These are phyloP conservation scores for Pseudocercospora fijiensis DNA, from an alignment of 2,329 filamentous ascomycete species.

Conservation along the genomic window DNA sequence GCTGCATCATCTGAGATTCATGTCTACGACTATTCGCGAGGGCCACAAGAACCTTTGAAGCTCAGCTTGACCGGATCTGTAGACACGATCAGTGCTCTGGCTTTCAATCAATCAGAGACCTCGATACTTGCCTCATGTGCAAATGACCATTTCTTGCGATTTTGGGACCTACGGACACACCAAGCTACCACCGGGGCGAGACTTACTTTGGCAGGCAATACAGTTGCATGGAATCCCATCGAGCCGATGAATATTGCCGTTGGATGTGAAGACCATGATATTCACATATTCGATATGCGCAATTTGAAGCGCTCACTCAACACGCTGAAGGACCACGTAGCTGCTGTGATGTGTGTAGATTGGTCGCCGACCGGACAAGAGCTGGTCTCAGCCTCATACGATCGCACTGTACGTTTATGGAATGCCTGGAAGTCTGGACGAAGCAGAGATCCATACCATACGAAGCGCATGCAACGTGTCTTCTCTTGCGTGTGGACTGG, in stretches of 20 bases:
- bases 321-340: slow-evolving; percentile 83
- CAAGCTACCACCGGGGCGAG: slow-evolving; percentile 78
- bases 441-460: slow-evolving; percentile 92
- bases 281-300: slow-evolving; percentile 91
- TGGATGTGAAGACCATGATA: slow-evolving; percentile 91
- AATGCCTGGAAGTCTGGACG: slow-evolving; percentile 68
- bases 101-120: slow-evolving; percentile 93
- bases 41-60: slow-evolving; percentile 74
- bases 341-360: slow-evolving; percentile 93
- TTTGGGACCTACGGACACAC: slow-evolving; percentile 88
- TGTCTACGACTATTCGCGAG: slow-evolving; percentile 82
- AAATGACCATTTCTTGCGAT: slow-evolving; percentile 78
- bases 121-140: slow-evolving; percentile 83
- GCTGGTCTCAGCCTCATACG: slow-evolving; percentile 84
- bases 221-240: slow-evolving; percentile 91
- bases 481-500: slow-evolving; percentile 83
- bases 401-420: slow-evolving; percentile 85
- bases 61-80: slow-evolving; percentile 83
- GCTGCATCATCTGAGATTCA: slow-evolving; percentile 72
- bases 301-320: slow-evolving; percentile 86
- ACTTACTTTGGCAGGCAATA: slow-evolving; percentile 79
- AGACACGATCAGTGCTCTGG: slow-evolving; percentile 84
- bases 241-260: slow-evolving; percentile 93
- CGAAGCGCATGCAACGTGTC: slow-evolving; percentile 95
- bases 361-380: slow-evolving; percentile 94